Base-by-base conservation (phyloP, 1,284 basidiomycete genomes). In the Porogramme epimiltina region DNA sequence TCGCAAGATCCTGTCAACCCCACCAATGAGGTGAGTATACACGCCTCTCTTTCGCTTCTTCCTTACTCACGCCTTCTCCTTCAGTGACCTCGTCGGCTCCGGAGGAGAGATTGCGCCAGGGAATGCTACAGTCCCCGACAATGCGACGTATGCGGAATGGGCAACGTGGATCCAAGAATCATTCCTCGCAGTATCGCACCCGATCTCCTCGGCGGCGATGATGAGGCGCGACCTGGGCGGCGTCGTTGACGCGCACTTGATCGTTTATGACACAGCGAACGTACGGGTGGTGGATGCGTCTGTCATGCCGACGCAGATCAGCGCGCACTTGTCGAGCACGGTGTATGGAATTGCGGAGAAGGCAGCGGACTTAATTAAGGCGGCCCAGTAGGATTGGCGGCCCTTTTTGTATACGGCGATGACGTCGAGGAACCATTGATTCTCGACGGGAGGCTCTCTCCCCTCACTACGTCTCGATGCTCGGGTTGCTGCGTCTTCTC, bases 191-290 rank as follows among this genome's bases (percentile, higher is more conserved):
- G 79, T 80, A 16, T 70, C 72, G 19, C 81, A 84, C 65, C 84
- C 83, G 5, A 73, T 87, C 40, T 84, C 79, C 0, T 86, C 84
- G 0, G 76, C 76, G 2, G 70, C 82, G 3, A 85, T 89, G 84
- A 84, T 84, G 77, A 70, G 67, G 34, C 70, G 74, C 28, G 72
- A 71, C 3, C 70, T 83, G 4, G 85, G 85, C 26, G 86, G 84
- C 13, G 71, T 73, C 3, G 62, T 72, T 16, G 70, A 73, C 52
- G 58, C 66, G 3, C 52, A 62, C 26, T 59, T 74, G 49, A 58
- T 42, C 24, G 70, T 73, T 24, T 64, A 72, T 40, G 71, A 71
- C 34, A 63, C 66, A 6, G 49, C 62, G 8, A 60, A 60, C 3
- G 49, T 72, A 43, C 62, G 72, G 10, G 64, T 73, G 6, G 68